Percentiles rank a stretch among this genome's conserved stretches.
phyloP scores from a whole-genome alignment of 257 asterid genomes.

The Solanum peruvianum region DNA sequence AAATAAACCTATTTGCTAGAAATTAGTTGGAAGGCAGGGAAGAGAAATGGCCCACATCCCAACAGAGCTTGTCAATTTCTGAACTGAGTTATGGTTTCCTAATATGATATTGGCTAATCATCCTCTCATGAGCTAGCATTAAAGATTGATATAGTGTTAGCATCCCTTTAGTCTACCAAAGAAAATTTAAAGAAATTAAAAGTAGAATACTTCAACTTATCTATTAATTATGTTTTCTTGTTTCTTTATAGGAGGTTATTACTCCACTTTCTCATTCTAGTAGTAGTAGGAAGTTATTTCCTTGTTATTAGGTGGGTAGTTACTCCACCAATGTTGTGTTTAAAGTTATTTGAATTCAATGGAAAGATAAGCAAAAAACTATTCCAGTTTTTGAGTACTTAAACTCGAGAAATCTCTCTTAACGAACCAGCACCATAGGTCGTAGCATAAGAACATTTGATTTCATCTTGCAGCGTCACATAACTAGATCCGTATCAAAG shows the following conservation, averaged over 20 bases:
- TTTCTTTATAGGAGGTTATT: background rate
- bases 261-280: background rate
- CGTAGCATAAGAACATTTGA: background rate
- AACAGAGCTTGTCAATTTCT: background rate
- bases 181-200: background rate
- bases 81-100: background rate
- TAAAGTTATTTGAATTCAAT: background rate
- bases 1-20: background rate
- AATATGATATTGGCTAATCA: background rate
- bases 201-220: background rate
- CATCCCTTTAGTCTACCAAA: background rate
- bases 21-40: background rate
- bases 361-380: background rate
- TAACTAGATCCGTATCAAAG: background rate
- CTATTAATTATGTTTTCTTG: background rate
- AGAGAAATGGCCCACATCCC: background rate
- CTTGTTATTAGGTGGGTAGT: background rate
- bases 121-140: background rate
- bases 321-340: background rate
- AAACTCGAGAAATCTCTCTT: background rate
- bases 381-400: background rate
- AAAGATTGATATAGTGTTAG: background rate
- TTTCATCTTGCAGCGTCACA: background rate
- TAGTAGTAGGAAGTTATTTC: background rate
- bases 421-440: background rate